Conservation (phyloP, 345 rosid species). For the Heritiera littoralis region DNA sequence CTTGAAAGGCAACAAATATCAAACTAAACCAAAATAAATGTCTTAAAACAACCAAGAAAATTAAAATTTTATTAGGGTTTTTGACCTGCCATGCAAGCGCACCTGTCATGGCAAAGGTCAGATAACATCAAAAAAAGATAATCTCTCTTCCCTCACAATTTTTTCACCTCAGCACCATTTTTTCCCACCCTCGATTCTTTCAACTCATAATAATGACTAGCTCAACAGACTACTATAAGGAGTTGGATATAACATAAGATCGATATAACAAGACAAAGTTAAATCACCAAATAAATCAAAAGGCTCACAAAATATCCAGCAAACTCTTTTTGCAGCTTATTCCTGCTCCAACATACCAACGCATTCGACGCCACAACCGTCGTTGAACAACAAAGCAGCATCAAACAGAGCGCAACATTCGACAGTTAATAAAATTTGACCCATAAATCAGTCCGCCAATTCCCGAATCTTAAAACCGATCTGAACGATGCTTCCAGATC, state of each 20-base stretch:
- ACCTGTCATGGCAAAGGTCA: constrained; percentile 90
- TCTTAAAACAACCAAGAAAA: constrained; percentile 14
- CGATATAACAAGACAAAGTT: neutral
- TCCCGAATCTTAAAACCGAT: neutral
- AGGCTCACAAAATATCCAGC: neutral
- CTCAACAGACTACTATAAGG: neutral
- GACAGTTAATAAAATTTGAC: neutral
- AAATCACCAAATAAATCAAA: neutral
- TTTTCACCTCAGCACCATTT: neutral
- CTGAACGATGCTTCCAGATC: neutral
- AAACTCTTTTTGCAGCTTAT: neutral
- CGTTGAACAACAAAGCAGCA: neutral
- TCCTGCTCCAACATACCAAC: neutral
- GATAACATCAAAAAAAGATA: constrained; percentile 26
- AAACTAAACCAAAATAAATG: no score
- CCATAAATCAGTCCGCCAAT: neutral
- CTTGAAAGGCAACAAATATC: no score
- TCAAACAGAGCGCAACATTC: neutral
- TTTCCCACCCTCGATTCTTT: neutral
- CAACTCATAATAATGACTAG: neutral
- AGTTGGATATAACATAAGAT: neutral
- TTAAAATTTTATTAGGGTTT: constrained; percentile 20
- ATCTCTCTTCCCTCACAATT: neutral
- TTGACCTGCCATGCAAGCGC: constrained; percentile 94
- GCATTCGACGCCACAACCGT: neutral